Percentiles rank a stretch among this genome's conserved stretches.
Evolutionary conservation across 2,329 filamentous ascomycete genomes (phyloP).

Genomic region (Alternaria metachromatica): DNA sequence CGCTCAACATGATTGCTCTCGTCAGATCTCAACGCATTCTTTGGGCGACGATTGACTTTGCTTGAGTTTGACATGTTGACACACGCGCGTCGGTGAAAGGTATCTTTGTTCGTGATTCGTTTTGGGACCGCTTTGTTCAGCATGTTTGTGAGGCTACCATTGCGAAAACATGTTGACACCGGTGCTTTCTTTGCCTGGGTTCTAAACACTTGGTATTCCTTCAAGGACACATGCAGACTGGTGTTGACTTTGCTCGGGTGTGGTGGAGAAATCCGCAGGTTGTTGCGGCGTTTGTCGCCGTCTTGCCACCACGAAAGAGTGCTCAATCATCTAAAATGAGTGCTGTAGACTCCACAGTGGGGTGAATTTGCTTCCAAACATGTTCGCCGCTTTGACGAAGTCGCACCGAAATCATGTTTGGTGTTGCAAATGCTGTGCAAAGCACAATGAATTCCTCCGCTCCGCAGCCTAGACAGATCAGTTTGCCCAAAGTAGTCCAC

Average conservation of each 20-base stretch:
- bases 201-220: neutral
- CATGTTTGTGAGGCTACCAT: neutral
- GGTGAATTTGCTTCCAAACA: neutral
- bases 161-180: neutral
- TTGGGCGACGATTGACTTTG: neutral
- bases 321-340: neutral
- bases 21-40: neutral
- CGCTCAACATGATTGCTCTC: neutral
- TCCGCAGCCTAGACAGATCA: neutral
- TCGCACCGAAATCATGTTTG: neutral
- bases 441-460: neutral
- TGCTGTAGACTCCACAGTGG: neutral
- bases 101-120: neutral
- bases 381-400: neutral
- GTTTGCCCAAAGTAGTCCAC: neutral
- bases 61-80: neutral
- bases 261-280: neutral
- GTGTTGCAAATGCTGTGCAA: neutral
- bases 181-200: neutral
- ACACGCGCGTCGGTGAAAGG: neutral
- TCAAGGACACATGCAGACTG: neutral
- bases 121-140: neutral
- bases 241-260: neutral
- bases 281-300: neutral
- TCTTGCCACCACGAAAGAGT: neutral